Conservation (phyloP, 768 basidiomycete species). For the Hirschioporus abietinus region DNA sequence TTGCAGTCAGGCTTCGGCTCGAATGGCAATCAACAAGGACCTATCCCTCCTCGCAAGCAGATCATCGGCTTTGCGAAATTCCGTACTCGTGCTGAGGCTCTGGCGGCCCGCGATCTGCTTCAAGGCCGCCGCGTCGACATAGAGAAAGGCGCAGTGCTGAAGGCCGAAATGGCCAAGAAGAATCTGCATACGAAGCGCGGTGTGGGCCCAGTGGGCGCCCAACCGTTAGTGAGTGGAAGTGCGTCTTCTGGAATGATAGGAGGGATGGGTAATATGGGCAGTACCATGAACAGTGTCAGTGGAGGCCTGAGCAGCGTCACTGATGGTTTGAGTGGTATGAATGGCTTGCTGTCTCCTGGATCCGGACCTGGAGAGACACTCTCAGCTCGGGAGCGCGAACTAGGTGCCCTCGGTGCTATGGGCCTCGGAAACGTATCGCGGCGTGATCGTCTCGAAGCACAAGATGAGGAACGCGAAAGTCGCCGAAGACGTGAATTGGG, state of each 20-base stretch:
- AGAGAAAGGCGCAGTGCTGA: constrained; percentile 87
- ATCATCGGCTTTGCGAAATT: constrained; percentile 99
- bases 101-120: constrained; percentile 80
- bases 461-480: constrained; percentile 42
- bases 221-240: constrained; percentile 7
- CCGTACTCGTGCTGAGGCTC: constrained; percentile 77
- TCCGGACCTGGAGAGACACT: constrained; percentile 26
- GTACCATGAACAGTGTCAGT: constrained; percentile 13
- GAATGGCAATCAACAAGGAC: constrained; percentile 24
- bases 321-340: constrained; percentile 24
- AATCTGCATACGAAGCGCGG: constrained; percentile 94
- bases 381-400: constrained; percentile 41
- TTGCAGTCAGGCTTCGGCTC: constrained; percentile 20
- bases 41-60: constrained; percentile 74
- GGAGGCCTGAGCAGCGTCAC: constrained; percentile 18
- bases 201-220: constrained; percentile 57
- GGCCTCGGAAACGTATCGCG: constrained; percentile 31
- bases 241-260: constrained; percentile 16
- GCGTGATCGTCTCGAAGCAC: constrained; percentile 24
- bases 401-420: constrained; percentile 42
- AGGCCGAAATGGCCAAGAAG: constrained; percentile 99
- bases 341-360: constrained; percentile 13
- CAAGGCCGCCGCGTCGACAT: constrained; percentile 90
- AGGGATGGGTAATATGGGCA: constrained; percentile 22
- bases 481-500: constrained; percentile 3